These are phyloP conservation scores for Colletotrichum horii DNA, from an alignment of 2,329 filamentous ascomycete genomes.

Conservation along the genomic window DNA sequence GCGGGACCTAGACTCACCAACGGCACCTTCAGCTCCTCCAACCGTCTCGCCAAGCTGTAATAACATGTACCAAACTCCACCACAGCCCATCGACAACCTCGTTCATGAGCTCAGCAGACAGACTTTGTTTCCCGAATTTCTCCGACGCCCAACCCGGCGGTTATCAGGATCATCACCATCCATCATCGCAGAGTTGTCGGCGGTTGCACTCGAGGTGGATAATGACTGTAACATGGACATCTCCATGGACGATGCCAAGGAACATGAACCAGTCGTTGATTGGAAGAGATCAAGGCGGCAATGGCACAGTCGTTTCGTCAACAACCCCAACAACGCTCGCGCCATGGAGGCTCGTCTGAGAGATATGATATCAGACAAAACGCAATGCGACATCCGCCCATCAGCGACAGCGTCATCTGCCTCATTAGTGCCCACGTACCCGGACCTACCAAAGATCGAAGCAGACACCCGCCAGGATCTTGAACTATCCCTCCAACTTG, in stretches of 20 bases:
- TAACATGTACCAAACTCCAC: not conserved
- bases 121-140: not conserved
- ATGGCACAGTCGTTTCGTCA: conserved; percentile 7
- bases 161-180: not conserved
- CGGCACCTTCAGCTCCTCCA: not conserved
- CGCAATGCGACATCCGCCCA: not conserved
- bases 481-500: not conserved
- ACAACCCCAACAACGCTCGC: conserved; percentile 11
- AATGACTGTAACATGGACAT: conserved; percentile 12
- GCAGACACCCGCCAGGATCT: not conserved
- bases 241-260: not conserved
- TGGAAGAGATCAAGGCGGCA: conserved; percentile 16
- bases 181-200: not conserved
- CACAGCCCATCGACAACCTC: conserved; percentile 14
- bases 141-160: not conserved
- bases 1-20: not conserved
- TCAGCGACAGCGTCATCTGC: not conserved
- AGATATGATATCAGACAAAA: conserved; percentile 4
- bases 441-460: not conserved
- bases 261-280: conserved; percentile 7
- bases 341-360: conserved; percentile 6
- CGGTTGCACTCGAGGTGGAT: conserved; percentile 7
- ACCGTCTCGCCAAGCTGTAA: not conserved
- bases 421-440: not conserved
- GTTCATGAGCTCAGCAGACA: conserved; percentile 12